phyloP scores from a whole-genome alignment of 2,329 filamentous ascomycete species.

The Chaetothyriales sp. region DNA sequence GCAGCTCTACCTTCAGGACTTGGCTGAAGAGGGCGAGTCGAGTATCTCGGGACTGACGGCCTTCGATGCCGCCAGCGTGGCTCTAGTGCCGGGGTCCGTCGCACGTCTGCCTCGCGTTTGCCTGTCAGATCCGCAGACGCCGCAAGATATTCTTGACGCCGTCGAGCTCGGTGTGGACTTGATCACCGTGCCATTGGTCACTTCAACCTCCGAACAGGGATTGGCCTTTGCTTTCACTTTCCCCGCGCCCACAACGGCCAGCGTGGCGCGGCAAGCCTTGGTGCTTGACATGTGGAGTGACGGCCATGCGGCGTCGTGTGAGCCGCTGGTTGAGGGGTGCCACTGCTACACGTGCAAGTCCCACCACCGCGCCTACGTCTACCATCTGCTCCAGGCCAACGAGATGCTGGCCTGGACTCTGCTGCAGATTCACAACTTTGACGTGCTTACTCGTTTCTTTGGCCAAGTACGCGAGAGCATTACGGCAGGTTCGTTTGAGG shows the following conservation, averaged over 20 bases:
- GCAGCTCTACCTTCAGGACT: slow-evolving; percentile 61
- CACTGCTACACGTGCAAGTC: slow-evolving; percentile 68
- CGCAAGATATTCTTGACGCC: slow-evolving; percentile 65
- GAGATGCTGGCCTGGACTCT: slow-evolving; percentile 96
- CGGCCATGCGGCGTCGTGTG: slow-evolving; percentile 46
- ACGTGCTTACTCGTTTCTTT: slow-evolving; percentile 61
- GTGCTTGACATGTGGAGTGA: slow-evolving; percentile 67
- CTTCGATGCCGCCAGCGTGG: slow-evolving; percentile 58
- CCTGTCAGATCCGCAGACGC: slow-evolving; percentile 54
- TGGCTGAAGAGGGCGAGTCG: slow-evolving; percentile 50
- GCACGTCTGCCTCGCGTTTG: slow-evolving; percentile 57
- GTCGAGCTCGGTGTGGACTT: slow-evolving; percentile 67
- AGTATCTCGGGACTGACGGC: slow-evolving; percentile 58
- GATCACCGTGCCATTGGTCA: slow-evolving; percentile 63
- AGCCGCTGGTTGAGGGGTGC: slow-evolving; percentile 52
- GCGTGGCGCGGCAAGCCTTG: slow-evolving; percentile 27
- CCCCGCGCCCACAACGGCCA: slow-evolving; percentile 30
- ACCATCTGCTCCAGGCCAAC: slow-evolving; percentile 75
- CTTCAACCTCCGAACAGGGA: slow-evolving; percentile 63
- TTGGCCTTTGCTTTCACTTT: slow-evolving; percentile 73
- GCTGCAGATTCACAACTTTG: slow-evolving; percentile 82
- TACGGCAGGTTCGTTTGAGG: slow-evolving; percentile 38
- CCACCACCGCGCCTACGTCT: slow-evolving; percentile 76
- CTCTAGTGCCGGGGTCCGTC: slow-evolving; percentile 51
- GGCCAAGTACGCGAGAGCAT: slow-evolving; percentile 53